Percentiles rank a stretch among this genome's conserved stretches.
Evolutionary conservation across 2,329 filamentous ascomycete species (phyloP).

Genomic region (Trichoderma oligosporum): DNA sequence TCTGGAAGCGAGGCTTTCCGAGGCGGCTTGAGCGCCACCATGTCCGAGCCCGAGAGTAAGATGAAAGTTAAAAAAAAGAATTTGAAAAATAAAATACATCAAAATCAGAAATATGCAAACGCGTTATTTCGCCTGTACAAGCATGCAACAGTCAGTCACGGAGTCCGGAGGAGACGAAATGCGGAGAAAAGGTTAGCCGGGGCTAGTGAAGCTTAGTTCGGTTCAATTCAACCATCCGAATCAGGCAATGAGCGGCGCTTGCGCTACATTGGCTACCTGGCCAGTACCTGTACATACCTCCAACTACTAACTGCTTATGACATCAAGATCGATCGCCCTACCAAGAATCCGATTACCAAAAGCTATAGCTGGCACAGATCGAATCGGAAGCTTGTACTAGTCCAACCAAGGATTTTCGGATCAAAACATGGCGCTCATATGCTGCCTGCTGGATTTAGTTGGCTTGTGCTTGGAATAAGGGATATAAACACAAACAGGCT

Average conservation of each 20-base stretch:
- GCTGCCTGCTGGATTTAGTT: neutral
- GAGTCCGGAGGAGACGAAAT: too few relatives aligned
- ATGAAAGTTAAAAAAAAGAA: too few relatives aligned
- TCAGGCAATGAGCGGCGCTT: neutral
- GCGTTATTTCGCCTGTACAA: too few relatives aligned
- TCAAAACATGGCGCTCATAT: neutral
- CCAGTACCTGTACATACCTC: slow-evolving; percentile 23
- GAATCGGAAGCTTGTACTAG: slow-evolving; percentile 13
- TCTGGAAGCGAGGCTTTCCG: too few relatives aligned
- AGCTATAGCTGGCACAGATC: slow-evolving; percentile 6
- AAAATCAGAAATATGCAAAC: too few relatives aligned
- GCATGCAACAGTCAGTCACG: too few relatives aligned
- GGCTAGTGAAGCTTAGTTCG: neutral
- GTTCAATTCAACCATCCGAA: neutral
- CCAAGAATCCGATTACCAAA: slow-evolving; percentile 23
- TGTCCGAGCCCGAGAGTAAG: too few relatives aligned
- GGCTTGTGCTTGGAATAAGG: neutral
- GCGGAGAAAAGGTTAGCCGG: neutral
- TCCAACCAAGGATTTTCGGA: neutral
- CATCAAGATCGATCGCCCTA: slow-evolving; percentile 34
- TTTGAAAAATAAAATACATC: too few relatives aligned
- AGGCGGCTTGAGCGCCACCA: too few relatives aligned
- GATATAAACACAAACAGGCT: slow-evolving; percentile 7
- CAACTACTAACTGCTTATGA: slow-evolving; percentile 25
- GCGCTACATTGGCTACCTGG: neutral